Conservation (phyloP, 1,139 yeast genomes). For the Maudiozyma humilis region DNA sequence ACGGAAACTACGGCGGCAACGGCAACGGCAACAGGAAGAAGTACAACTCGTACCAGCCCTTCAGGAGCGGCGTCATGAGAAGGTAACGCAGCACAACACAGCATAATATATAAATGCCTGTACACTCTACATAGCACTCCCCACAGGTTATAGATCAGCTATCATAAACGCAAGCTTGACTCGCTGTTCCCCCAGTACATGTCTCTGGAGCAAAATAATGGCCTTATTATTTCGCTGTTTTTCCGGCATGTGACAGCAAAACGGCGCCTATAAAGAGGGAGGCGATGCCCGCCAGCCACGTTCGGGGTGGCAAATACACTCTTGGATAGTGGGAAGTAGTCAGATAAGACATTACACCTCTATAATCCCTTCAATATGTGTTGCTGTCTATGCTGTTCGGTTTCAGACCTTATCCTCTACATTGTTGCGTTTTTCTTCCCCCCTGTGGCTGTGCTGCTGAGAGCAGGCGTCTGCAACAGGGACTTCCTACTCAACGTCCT, state of each 20-base stretch:
- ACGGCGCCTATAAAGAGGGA: neutral
- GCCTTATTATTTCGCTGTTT: neutral
- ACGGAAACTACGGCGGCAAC: neutral
- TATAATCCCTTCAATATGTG: conserved; percentile 23
- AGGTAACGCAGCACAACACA: conserved; percentile 5
- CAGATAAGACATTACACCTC: too few species aligned
- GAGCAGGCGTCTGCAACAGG: conserved; percentile 29
- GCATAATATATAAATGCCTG: neutral
- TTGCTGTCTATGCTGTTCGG: conserved; percentile 24
- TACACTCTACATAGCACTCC: neutral
- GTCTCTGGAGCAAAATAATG: too few species aligned
- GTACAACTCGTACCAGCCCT: conserved; percentile 15
- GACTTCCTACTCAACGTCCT: conserved; percentile 61
- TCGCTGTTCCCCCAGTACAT: too few species aligned
- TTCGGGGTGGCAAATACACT: too few species aligned
- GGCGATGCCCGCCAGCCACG: too few species aligned
- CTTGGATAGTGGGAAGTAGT: too few species aligned
- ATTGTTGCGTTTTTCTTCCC: conserved; percentile 29
- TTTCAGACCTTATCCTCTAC: conserved; percentile 28
- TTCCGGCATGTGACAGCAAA: neutral
- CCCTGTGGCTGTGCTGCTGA: conserved; percentile 29
- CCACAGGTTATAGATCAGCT: neutral
- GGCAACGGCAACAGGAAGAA: conserved; percentile 8
- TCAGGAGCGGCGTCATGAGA: conserved; percentile 20
- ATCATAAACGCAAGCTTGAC: too few species aligned